A percentile compares a stretch with the other conserved stretches of the same genome.
These are phyloP conservation scores for Wickerhamomyces strasburgensis DNA, from an alignment of 805 yeast genomes.

Conservation along the genomic window DNA sequence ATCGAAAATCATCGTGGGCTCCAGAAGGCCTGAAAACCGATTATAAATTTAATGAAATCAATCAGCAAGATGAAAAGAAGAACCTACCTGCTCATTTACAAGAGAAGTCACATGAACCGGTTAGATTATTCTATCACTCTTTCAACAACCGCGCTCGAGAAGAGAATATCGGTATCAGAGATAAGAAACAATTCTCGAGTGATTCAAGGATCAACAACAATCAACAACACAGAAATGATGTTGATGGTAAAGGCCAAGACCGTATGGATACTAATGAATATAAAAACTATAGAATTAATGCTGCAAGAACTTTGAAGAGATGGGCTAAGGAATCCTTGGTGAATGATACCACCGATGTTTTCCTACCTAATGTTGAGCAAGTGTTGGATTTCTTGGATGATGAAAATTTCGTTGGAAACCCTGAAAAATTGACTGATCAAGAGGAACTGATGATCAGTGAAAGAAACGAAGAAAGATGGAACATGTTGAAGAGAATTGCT, in stretches of 20 bases:
- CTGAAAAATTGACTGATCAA: slow-evolving; percentile 29
- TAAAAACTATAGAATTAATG: slow-evolving; percentile 45
- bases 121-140: slow-evolving; percentile 37
- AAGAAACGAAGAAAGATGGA: slow-evolving; percentile 59
- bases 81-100: slow-evolving; percentile 20
- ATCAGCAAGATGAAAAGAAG: slow-evolving; percentile 21
- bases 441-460: slow-evolving; percentile 34
- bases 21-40: slow-evolving; percentile 12
- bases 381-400: slow-evolving; percentile 51
- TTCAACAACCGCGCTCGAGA: slow-evolving; percentile 88
- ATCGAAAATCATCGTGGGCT: slow-evolving; percentile 1
- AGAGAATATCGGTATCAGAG: slow-evolving; percentile 81
- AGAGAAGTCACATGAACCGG: slow-evolving; percentile 17
- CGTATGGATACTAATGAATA: slow-evolving; percentile 44
- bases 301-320: slow-evolving; percentile 48
- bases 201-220: slow-evolving; percentile 77
- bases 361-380: slow-evolving; percentile 54
- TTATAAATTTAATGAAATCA: slow-evolving; percentile 20
- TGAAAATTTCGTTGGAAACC: slow-evolving; percentile 31
- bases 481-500: slow-evolving; percentile 61
- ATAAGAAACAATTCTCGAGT: slow-evolving; percentile 70
- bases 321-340: slow-evolving; percentile 46
- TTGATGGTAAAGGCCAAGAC: slow-evolving; percentile 73
- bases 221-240: slow-evolving; percentile 62
- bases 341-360: slow-evolving; percentile 31